phyloP scores from a whole-genome alignment of 2,329 filamentous ascomycete species.

The Penicillium sp. region DNA sequence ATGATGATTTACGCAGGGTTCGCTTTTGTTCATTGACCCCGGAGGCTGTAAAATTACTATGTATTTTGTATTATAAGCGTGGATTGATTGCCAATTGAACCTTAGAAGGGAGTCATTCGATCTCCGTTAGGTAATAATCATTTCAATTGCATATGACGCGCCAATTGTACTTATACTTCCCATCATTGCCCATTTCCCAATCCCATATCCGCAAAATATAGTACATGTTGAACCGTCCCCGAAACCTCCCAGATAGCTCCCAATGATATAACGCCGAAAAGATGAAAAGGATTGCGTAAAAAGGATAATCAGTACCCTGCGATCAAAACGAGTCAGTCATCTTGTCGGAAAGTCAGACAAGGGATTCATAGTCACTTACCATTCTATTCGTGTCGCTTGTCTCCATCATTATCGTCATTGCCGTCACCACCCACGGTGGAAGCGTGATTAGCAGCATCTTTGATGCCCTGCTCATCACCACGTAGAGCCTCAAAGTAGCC shows the following conservation, averaged over 20 bases:
- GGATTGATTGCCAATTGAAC: background rate
- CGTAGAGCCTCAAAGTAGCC: slow-evolving; percentile 91
- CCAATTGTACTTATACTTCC: background rate
- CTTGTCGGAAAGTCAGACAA: background rate
- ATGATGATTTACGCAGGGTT: background rate
- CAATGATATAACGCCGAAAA: background rate
- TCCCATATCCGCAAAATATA: background rate
- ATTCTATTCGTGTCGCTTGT: slow-evolving; percentile 47
- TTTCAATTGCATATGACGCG: background rate
- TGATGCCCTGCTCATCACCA: slow-evolving; percentile 76
- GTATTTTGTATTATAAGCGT: background rate
- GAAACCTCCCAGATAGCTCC: background rate
- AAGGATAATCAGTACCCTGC: slow-evolving; percentile 12
- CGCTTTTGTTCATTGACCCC: background rate
- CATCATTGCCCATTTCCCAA: background rate
- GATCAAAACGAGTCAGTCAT: background rate
- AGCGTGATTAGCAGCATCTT: slow-evolving; percentile 58
- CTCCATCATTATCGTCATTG: slow-evolving; percentile 26
- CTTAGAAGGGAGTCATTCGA: background rate
- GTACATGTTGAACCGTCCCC: background rate
- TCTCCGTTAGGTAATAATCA: background rate
- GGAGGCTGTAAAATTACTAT: background rate
- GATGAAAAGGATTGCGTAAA: background rate
- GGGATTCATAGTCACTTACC: slow-evolving; percentile 33
- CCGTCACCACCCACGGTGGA: slow-evolving; percentile 34